Evolutionary conservation across 495 filamentous ascomycete species (phyloP).

Genomic region (Annulohypoxylon maeteangense): DNA sequence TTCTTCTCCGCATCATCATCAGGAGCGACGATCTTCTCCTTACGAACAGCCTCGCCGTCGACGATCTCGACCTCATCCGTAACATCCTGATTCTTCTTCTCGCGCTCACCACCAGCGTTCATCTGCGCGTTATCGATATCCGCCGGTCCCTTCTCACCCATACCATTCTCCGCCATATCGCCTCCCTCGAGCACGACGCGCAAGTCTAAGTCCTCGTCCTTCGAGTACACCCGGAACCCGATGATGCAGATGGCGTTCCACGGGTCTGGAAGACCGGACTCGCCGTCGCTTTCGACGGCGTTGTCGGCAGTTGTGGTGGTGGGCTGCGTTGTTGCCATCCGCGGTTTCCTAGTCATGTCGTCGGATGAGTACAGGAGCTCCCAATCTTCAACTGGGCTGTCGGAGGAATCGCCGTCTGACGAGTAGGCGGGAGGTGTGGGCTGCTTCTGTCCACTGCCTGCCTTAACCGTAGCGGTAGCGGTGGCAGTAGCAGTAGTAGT

Average conservation of each 20-base stretch:
- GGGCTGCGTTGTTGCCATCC: conserved; percentile 42
- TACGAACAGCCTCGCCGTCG: conserved; percentile 51
- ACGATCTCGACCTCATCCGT: conserved; percentile 50
- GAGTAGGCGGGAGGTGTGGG: conserved; percentile 28
- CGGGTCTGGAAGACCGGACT: conserved; percentile 59
- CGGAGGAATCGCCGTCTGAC: conserved; percentile 59
- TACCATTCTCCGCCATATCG: conserved; percentile 59
- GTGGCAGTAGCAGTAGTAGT: conserved; percentile 31
- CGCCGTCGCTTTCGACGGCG: conserved; percentile 53
- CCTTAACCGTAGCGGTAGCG: conserved; percentile 39
- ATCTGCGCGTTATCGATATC: conserved; percentile 63
- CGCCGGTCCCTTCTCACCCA: conserved; percentile 61
- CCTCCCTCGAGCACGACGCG: conserved; percentile 62
- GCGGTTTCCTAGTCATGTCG: conserved; percentile 62
- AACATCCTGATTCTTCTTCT: conserved; percentile 42
- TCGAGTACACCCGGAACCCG: conserved; percentile 61
- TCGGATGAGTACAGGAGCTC: conserved; percentile 61
- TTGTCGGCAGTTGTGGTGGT: conserved; percentile 45
- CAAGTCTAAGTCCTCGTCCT: conserved; percentile 58
- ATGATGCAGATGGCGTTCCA: conserved; percentile 64
- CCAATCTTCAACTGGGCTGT: conserved; percentile 62
- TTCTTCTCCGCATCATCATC: conserved; percentile 48
- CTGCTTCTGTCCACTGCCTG: conserved; percentile 8
- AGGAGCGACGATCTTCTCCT: conserved; percentile 49
- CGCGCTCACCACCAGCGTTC: conserved; percentile 59